Percentiles rank a stretch among this genome's conserved stretches.
These are phyloP conservation scores for Trypanosoma congolense DNA, from an alignment of 208 protist species.

Conservation along the genomic window DNA sequence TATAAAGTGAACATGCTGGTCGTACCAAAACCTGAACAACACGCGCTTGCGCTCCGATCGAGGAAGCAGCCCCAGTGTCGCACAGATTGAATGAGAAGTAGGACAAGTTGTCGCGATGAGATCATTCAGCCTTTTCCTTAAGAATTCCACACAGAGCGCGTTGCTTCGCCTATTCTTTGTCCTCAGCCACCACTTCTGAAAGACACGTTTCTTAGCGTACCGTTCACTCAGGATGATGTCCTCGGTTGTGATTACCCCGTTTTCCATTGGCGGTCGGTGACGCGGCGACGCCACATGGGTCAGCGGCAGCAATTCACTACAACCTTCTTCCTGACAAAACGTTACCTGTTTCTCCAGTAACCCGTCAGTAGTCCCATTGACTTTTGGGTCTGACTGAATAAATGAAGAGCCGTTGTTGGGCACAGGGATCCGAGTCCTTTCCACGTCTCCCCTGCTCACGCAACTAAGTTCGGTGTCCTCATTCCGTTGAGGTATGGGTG, in stretches of 20 bases:
- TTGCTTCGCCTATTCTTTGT: constrained; percentile 1
- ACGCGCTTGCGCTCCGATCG: constrained; percentile 20
- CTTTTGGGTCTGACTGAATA: no score
- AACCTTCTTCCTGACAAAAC: no score
- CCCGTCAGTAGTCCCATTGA: no score
- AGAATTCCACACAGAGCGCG: constrained; percentile 12
- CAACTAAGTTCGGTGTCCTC: background rate
- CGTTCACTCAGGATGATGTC: background rate
- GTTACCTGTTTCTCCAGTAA: no score
- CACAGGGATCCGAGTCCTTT: background rate
- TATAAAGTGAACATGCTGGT: constrained; percentile 13
- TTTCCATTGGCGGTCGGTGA: background rate
- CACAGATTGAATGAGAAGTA: constrained; percentile 7
- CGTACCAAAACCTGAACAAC: constrained; percentile 17
- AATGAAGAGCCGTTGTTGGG: no score
- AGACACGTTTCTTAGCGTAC: background rate
- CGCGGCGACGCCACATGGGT: background rate
- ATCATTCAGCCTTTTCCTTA: constrained; percentile 1
- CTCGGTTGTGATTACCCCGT: background rate
- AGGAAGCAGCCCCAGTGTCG: constrained; percentile 14
- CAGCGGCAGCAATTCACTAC: no score
- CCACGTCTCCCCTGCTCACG: background rate
- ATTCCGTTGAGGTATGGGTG: constrained; percentile 5
- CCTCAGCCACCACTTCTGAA: constrained; percentile 6
- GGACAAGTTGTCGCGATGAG: constrained; percentile 5